Evolutionary conservation across 352 stramenopile species (phyloP).

Genomic region (Phytophthora sp.): DNA sequence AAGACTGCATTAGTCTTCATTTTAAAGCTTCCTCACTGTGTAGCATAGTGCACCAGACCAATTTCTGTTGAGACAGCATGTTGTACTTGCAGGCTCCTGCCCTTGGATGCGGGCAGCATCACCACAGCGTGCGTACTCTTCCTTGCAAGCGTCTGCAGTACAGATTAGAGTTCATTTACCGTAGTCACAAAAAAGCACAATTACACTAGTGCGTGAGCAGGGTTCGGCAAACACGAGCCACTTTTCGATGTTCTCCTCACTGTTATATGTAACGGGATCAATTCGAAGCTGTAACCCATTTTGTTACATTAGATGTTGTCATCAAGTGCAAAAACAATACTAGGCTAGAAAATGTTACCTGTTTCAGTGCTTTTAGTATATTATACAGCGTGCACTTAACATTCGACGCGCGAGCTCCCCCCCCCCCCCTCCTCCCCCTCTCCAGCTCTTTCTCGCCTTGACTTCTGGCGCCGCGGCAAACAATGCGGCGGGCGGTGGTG

Average conservation of each 20-base stretch:
- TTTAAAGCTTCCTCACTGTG: neutral
- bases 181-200: too few species aligned
- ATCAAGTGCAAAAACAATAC: neutral
- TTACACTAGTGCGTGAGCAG: too few species aligned
- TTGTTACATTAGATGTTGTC: neutral
- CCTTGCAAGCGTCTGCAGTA: neutral
- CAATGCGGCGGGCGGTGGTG: neutral
- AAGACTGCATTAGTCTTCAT: neutral
- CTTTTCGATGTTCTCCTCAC: too few species aligned
- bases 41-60: neutral
- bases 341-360: too few species aligned
- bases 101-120: neutral
- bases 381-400: conserved; percentile 1
- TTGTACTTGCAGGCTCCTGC: conserved; percentile 4
- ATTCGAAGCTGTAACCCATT: neutral
- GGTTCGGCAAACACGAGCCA: too few species aligned
- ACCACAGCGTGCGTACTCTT: neutral
- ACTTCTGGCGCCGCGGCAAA: neutral
- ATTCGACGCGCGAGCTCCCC: neutral
- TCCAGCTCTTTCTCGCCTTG: neutral
- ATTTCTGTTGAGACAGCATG: neutral
- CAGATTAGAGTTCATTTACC: too few species aligned
- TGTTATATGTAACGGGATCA: too few species aligned
- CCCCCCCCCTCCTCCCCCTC: too few species aligned
- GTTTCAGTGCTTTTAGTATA: too few species aligned